phyloP scores from a whole-genome alignment of 192 early-diverging fungal species.

The Coemansia sp. region DNA sequence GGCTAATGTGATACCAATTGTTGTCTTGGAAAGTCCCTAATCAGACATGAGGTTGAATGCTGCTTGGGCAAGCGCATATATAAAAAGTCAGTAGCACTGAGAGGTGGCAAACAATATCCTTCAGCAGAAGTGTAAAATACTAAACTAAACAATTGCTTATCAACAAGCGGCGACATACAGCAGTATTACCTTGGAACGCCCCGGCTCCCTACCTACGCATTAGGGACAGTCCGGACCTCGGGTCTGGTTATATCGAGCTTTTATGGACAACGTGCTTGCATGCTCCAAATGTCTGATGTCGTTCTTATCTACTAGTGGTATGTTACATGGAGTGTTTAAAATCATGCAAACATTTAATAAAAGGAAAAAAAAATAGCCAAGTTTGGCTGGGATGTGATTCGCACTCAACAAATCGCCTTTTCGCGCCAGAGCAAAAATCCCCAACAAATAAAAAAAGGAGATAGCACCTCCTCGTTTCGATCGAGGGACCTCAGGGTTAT shows the following conservation, averaged over 20 bases:
- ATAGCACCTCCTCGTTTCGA: constrained; percentile 76
- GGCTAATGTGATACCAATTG: not conserved
- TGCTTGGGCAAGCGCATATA: not conserved
- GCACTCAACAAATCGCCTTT: too few species aligned
- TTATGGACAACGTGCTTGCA: too few species aligned
- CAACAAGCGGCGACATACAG: not conserved
- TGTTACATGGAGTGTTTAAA: too few species aligned
- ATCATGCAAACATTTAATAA: too few species aligned
- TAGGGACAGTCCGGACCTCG: constrained; percentile 69
- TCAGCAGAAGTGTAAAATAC: not conserved
- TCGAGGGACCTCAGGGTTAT: constrained; percentile 87
- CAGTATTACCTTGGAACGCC: not conserved
- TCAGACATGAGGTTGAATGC: not conserved
- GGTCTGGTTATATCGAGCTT: constrained; percentile 57
- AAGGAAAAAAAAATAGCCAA: too few species aligned
- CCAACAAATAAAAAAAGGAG: constrained; percentile 3
- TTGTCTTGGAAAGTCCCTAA: not conserved
- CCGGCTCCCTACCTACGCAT: constrained; percentile 71
- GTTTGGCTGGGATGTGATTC: too few species aligned
- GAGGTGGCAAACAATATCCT: not conserved
- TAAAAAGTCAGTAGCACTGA: not conserved
- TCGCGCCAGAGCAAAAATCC: too few species aligned
- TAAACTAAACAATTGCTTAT: not conserved
- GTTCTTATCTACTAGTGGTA: too few species aligned
- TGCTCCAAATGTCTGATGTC: too few species aligned